Conservation (phyloP, 1,139 yeast species). For the Candida tropicalis region DNA sequence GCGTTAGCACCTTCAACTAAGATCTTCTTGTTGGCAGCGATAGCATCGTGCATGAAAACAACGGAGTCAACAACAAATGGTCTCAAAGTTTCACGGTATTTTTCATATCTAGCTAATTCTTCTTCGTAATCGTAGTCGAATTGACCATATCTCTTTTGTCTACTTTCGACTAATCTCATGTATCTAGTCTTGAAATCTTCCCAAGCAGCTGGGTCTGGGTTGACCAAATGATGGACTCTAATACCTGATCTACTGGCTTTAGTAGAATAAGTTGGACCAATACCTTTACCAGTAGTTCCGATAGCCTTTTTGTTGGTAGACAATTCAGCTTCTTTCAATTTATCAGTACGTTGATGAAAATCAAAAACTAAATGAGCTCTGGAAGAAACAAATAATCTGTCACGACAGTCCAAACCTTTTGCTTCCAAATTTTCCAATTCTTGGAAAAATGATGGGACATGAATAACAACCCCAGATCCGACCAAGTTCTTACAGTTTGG, state of each 20-base stretch:
- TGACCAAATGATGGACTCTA: constrained; percentile 93
- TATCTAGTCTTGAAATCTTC: constrained; percentile 81
- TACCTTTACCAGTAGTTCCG: constrained; percentile 99
- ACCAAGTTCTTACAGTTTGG: constrained; percentile 86
- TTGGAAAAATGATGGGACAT: constrained; percentile 87
- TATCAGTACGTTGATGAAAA: constrained; percentile 96
- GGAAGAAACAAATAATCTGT: constrained; percentile 82
- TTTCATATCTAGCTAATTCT: constrained; percentile 77
- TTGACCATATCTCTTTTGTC: constrained; percentile 89
- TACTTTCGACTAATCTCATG: constrained; percentile 73
- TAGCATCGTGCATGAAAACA: constrained; percentile 83
- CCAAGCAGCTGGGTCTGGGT: constrained; percentile 92
- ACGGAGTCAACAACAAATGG: constrained; percentile 96
- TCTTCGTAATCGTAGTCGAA: constrained; percentile 85
- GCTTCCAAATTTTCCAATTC: constrained; percentile 80
- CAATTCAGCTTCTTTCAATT: constrained; percentile 90
- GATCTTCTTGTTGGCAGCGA: constrained; percentile 77
- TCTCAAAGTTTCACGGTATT: constrained; percentile 69
- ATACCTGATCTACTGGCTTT: constrained; percentile 97
- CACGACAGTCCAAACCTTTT: constrained; percentile 80
- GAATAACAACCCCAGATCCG: constrained; percentile 97
- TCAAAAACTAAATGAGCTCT: constrained; percentile 97
- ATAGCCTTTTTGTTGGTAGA: constrained; percentile 84
- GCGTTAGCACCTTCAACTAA: constrained; percentile 99
- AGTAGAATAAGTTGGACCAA: constrained; percentile 97